Evolutionary conservation across 176 grass and related monocot species (phyloP).

Genomic region (Alopecurus myosuroides): DNA sequence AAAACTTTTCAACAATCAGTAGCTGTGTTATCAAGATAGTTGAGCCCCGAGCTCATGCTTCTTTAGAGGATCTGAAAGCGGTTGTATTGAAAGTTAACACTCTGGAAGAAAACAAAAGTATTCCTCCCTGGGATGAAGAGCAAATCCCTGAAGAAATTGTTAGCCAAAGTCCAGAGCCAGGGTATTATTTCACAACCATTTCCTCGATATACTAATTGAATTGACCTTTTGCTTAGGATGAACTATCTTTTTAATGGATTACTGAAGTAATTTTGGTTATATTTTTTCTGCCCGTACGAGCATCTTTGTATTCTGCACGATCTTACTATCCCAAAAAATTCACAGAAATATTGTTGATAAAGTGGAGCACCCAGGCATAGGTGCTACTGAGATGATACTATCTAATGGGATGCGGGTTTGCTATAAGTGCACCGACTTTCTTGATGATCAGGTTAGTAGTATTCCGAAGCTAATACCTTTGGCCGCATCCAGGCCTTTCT

Average conservation of each 20-base stretch:
- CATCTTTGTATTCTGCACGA: constrained; percentile 1
- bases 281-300: neutral
- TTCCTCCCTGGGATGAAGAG: constrained; percentile 92
- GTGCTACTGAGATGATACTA: constrained; percentile 89
- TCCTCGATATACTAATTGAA: neutral
- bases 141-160: constrained; percentile 99
- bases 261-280: neutral
- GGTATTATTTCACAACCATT: constrained; percentile 45
- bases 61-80: constrained; percentile 72
- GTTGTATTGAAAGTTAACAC: constrained; percentile 70
- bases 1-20: constrained; percentile 82
- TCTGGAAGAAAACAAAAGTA: constrained; percentile 61
- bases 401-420: constrained; percentile 97
- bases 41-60: constrained; percentile 84
- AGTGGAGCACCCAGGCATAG: constrained; percentile 73
- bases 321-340: neutral
- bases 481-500: neutral
- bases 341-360: constrained; percentile 81
- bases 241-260: constrained; percentile 14
- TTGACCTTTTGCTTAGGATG: neutral
- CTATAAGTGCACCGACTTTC: constrained; percentile 97
- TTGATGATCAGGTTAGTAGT: constrained; percentile 94
- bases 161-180: constrained; percentile 66
- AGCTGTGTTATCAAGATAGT: constrained; percentile 99
- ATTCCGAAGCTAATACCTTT: neutral